A percentile compares a stretch with the other conserved stretches of the same genome.
These are phyloP conservation scores for Gaeumannomyces tritici DNA, from an alignment of 2,329 filamentous ascomycete genomes.

Conservation along the genomic window DNA sequence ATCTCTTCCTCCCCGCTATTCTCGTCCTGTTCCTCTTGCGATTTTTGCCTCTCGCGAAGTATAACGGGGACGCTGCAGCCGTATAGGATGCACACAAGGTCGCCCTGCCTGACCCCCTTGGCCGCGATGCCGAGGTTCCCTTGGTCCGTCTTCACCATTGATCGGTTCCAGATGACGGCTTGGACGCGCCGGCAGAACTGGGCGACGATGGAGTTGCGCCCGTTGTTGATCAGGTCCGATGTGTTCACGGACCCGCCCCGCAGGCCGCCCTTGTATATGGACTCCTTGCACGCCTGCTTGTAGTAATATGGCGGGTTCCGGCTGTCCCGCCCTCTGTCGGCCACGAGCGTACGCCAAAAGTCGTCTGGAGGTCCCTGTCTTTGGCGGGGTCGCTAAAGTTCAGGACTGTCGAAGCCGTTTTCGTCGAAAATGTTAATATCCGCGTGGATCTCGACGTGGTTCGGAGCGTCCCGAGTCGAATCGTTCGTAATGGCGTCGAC, in stretches of 20 bases:
- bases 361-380: slow-evolving; percentile 11
- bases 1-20: background rate
- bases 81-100: slow-evolving; percentile 14
- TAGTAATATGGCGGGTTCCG: slow-evolving; percentile 17
- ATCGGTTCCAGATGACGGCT: slow-evolving; percentile 17
- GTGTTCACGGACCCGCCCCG: slow-evolving; percentile 12
- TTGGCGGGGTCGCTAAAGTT: slow-evolving; percentile 1
- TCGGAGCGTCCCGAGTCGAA: background rate
- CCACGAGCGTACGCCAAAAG: slow-evolving; percentile 17
- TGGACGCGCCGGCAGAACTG: slow-evolving; percentile 16
- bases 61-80: slow-evolving; percentile 16
- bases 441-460: background rate
- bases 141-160: slow-evolving; percentile 12
- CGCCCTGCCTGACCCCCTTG: slow-evolving; percentile 7
- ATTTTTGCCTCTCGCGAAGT: slow-evolving; percentile 5
- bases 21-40: slow-evolving; percentile 3
- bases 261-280: slow-evolving; percentile 13
- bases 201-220: slow-evolving; percentile 16
- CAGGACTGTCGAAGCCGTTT: background rate
- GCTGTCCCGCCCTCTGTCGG: slow-evolving; percentile 14
- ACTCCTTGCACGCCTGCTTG: slow-evolving; percentile 14
- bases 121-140: slow-evolving; percentile 8
- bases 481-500: background rate
- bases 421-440: background rate
- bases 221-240: slow-evolving; percentile 14